Conservation (phyloP, 345 rosid genomes). For the Eutrema japonicum region DNA sequence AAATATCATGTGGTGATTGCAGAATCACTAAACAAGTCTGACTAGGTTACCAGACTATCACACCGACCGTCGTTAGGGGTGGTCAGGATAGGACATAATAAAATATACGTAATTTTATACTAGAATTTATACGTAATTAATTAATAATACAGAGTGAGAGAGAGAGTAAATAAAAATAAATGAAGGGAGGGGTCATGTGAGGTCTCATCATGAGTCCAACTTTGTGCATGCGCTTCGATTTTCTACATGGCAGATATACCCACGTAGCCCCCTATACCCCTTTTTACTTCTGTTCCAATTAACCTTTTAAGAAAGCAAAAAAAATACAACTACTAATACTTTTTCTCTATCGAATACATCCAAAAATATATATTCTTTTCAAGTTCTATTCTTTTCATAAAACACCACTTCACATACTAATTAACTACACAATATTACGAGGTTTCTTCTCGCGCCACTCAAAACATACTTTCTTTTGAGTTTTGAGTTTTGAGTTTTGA, state of each 20-base stretch:
- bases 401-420: constrained; percentile 26
- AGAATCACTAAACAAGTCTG: too few species aligned
- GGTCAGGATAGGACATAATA: not conserved
- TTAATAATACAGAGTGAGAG: constrained; percentile 2
- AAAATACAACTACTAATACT: constrained; percentile 3
- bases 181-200: constrained; percentile 43
- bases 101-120: constrained; percentile 7
- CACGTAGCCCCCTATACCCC: constrained; percentile 31
- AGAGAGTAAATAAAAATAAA: constrained; percentile 26
- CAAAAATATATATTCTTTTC: constrained; percentile 23
- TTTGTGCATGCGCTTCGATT: constrained; percentile 53
- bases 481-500: constrained; percentile 6
- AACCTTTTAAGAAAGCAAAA: not conserved
- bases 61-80: too few species aligned
- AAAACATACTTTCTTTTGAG: constrained; percentile 9
- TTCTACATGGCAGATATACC: constrained; percentile 45
- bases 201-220: constrained; percentile 50
- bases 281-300: constrained; percentile 1
- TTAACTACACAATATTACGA: constrained; percentile 25
- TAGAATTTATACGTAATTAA: constrained; percentile 1
- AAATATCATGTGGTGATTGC: too few species aligned
- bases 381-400: constrained; percentile 38
- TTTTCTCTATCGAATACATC: constrained; percentile 31
- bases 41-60: too few species aligned
- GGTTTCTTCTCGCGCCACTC: constrained; percentile 45